Evolutionary conservation across 2,329 filamentous ascomycete genomes (phyloP).

Genomic region (Paraphoma chrysanthemicola): DNA sequence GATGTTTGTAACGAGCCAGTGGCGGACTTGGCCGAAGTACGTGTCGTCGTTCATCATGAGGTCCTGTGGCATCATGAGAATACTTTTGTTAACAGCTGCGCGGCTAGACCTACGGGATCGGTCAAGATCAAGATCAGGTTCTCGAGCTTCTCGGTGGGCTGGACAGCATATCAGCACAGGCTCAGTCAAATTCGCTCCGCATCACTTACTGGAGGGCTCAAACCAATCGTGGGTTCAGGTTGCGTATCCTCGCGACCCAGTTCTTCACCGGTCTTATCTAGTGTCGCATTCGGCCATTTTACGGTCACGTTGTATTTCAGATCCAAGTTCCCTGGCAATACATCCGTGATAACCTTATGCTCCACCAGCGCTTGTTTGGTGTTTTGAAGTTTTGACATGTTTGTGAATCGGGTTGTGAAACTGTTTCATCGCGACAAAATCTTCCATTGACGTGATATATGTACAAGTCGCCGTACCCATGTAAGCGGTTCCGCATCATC

Average conservation of each 20-base stretch:
- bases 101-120: conserved; percentile 15
- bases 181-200: neutral
- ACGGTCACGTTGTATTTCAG: conserved; percentile 19
- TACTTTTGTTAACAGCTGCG: neutral
- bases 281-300: conserved; percentile 19
- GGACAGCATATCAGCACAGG: neutral
- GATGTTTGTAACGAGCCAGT: conserved; percentile 29
- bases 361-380: conserved; percentile 10
- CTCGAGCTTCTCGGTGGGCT: conserved; percentile 17
- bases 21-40: conserved; percentile 29
- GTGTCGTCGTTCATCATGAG: conserved; percentile 30
- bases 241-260: conserved; percentile 22
- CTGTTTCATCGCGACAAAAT: neutral
- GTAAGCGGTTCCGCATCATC: conserved; percentile 3
- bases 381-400: conserved; percentile 8
- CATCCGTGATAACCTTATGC: conserved; percentile 27
- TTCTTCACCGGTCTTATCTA: conserved; percentile 20
- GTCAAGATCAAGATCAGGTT: conserved; percentile 26
- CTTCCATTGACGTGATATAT: neutral
- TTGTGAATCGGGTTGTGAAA: neutral
- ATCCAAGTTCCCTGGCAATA: conserved; percentile 13
- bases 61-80: conserved; percentile 12
- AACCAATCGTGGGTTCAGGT: conserved; percentile 18
- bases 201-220: conserved; percentile 17
- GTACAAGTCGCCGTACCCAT: neutral